Evolutionary conservation across 2,329 filamentous ascomycete genomes (phyloP), one percentile per base, ranked within the genome.

Genomic region (Thielaviopsis punctulata): DNA sequence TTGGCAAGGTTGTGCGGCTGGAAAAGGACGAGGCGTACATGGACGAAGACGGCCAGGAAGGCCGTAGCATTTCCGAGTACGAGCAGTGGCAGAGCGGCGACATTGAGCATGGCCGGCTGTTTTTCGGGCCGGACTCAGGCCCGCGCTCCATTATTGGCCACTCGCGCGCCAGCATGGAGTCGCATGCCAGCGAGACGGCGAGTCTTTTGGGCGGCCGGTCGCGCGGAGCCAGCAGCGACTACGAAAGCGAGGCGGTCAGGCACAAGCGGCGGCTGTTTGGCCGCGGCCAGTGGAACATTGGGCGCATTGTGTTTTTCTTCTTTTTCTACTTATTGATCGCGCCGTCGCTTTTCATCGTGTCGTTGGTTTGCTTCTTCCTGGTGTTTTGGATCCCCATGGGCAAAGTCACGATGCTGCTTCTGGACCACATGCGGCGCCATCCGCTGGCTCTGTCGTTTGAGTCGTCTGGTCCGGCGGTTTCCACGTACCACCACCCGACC

Each of bases 351-450:
- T 82, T 96, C 59, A 61, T 94, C 44, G 88, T 92, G 33, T 95
- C 88, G 8, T 79, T 77, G 23, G 76, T 94, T 55, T 98, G 92
- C 69, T 98, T 90, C 89, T 82, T 98, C 62, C 67, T 96, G 58
- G 92, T 98, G 54, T 98, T 98, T 69, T 89, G 82, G 72, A 98
- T 98, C 51, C 93, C 92, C 8, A 98, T 98, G 92, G 93, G 89
- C 60, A 94, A 93, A 64, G 86, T 95, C 41, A 94, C 88, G 2
- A 76, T 90, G 56, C 77, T 96, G 53, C 72, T 98, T 13, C 86
- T 95, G 63, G 82, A 90, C 65, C 93, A 98, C 65, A 76, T 98
- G 22, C 81, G 90, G 51, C 83, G 92, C 46, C 92, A 96, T 66
- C 92, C 92, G 18, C 72, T 98, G 41, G 90, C 93, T 1, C 69